phyloP scores from a whole-genome alignment of 345 rosid species.

The Salix udensis region DNA sequence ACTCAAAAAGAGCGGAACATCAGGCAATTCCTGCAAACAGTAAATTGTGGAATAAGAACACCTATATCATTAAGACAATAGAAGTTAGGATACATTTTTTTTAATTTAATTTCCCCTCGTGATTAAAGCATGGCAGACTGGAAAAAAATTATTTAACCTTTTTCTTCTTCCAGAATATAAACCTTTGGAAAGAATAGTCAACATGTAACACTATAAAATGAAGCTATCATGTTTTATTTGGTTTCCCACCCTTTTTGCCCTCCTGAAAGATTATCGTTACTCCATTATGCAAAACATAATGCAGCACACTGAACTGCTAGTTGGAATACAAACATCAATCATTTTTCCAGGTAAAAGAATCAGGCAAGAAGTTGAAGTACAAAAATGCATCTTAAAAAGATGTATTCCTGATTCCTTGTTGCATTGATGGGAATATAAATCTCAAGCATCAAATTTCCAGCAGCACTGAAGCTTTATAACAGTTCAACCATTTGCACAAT shows the following conservation, averaged over 20 bases:
- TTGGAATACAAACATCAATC: background rate
- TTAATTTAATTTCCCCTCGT: background rate
- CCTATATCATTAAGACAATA: background rate
- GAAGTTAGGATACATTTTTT: background rate
- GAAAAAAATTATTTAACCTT: background rate
- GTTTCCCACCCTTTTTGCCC: background rate
- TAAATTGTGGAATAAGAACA: background rate
- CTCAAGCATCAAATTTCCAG: background rate
- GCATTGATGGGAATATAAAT: background rate
- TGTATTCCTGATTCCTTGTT: background rate
- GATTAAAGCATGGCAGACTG: background rate
- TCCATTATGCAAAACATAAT: background rate
- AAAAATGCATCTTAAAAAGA: background rate
- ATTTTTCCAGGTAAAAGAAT: background rate
- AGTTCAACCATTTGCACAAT: background rate
- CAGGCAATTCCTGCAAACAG: constrained; percentile 73
- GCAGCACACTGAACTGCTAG: background rate
- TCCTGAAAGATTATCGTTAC: background rate
- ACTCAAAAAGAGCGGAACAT: constrained; percentile 89
- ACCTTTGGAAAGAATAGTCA: background rate
- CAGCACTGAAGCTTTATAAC: background rate
- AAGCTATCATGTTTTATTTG: background rate
- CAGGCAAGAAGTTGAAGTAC: background rate
- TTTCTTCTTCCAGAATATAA: background rate
- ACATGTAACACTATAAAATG: background rate